Evolutionary conservation across 2,329 filamentous ascomycete genomes (phyloP).

Genomic region (Aspergillus caelatus): DNA sequence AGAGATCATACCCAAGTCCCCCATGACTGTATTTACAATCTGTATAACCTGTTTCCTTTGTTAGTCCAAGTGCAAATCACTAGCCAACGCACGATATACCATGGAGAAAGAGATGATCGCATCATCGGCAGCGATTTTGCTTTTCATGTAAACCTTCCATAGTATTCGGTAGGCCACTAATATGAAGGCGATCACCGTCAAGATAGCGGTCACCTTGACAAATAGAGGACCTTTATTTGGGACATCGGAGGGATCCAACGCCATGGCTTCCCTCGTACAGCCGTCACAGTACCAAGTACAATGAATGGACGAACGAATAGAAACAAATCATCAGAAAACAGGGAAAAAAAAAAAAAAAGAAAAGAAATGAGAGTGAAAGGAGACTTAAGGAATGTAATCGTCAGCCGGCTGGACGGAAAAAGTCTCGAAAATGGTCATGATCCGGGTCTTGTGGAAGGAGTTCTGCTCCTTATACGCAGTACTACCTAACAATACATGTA

Average conservation of each 20-base stretch:
- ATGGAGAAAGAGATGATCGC: not conserved
- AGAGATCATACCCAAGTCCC: not conserved
- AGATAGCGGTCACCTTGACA: slow-evolving; percentile 1
- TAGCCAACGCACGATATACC: not conserved
- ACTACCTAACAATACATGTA: not conserved
- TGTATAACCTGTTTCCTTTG: not conserved
- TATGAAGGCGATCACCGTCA: slow-evolving; percentile 7
- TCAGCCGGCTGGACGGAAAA: not conserved
- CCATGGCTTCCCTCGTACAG: not conserved
- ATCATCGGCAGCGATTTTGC: not conserved
- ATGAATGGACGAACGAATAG: not conserved
- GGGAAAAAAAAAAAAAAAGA: not conserved
- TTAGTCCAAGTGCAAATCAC: not conserved
- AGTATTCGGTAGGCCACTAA: not conserved
- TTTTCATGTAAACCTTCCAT: not conserved
- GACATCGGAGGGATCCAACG: not conserved
- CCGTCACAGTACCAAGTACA: not conserved
- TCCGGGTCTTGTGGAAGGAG: not conserved
- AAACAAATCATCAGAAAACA: not conserved
- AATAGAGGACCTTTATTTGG: slow-evolving; percentile 7
- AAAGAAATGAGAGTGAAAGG: not conserved
- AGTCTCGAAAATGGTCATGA: not conserved
- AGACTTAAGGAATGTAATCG: not conserved
- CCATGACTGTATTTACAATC: not conserved
- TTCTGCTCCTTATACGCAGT: not conserved